Evolutionary conservation across 148 eudicot species (phyloP), one percentile per base, ranked within the genome.

Genomic region (Mesembryanthemum crystallinum): DNA sequence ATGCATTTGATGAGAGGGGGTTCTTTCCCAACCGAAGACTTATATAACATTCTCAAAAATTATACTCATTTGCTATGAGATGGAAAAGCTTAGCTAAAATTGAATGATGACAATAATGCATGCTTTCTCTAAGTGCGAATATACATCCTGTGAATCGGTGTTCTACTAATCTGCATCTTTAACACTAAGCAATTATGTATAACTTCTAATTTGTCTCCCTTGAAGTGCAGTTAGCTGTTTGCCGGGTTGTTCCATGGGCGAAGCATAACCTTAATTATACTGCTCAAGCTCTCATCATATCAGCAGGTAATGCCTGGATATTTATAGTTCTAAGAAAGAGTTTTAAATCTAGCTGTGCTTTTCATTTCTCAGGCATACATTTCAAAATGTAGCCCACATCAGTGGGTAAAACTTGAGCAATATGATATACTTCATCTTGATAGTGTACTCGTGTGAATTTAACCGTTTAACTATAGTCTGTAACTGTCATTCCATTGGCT

Each of bases 221-320:
- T 47, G 9, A 57, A 65, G 35, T 82, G 77, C 87, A 93, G 98
- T 76, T 93, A 67, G 65, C 74, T 67, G 94, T 84, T 62, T 83
- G 82, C 77, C 94, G 93, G 30, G 75, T 21, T 64, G 63, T 90
- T 82, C 95, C 98, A 60, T 94, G 98, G 98, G 98, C 98, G 15
- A 94, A 94, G 87, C 89, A 93, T 66, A 87, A 91, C 83, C 83
- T 94, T 73, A 94, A 94, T 73, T 84, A 94, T 73, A 91, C 95
- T 64, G 98, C 84, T 64, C 95, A 94, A 81, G 95, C 98, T 57
- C 95, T 94, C 77, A 89, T 94, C 78, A 91, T 94, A 75, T 91
- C 98, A 74, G 92, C 87, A 71, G 98, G 98, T 94, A 74, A 67
- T 57, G 15, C 42, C 61, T 61, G 27, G 30, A 42, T 43, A 45